Conservation (phyloP, 352 stramenopile genomes). For the Phytophthora macrochlamydospora region DNA sequence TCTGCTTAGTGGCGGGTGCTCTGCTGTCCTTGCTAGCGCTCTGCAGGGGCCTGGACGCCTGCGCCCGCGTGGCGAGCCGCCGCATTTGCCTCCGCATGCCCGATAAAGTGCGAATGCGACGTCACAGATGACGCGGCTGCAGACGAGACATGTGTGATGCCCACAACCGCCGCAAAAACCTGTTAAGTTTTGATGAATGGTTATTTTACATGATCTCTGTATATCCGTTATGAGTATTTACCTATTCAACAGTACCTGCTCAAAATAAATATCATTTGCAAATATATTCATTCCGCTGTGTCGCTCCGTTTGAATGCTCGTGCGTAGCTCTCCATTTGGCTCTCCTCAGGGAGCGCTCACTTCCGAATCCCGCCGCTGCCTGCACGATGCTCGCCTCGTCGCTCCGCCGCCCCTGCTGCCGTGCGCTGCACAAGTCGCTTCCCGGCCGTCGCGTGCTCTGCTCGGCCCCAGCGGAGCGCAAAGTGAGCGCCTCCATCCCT, state of each 20-base stretch:
- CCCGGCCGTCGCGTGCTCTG: slow-evolving; percentile 48
- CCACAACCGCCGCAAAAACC: background rate
- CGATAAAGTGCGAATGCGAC: slow-evolving; percentile 4
- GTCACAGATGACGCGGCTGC: slow-evolving; percentile 15
- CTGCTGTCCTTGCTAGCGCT: slow-evolving; percentile 5
- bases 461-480: slow-evolving; percentile 45
- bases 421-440: slow-evolving; percentile 12
- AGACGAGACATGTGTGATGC: background rate
- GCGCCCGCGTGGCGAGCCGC: slow-evolving; percentile 20
- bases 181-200: background rate
- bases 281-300: background rate
- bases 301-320: background rate
- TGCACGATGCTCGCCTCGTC: slow-evolving; percentile 33
- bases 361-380: background rate
- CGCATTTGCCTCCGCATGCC: slow-evolving; percentile 8
- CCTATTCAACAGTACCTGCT: no score
- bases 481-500: slow-evolving; percentile 44
- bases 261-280: background rate
- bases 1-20: slow-evolving; percentile 4
- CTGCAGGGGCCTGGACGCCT: slow-evolving; percentile 15
- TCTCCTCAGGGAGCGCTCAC: background rate
- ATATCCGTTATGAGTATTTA: no score
- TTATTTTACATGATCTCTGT: no score
- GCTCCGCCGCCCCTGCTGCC: slow-evolving; percentile 24
- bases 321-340: background rate